phyloP scores from a whole-genome alignment of 2,329 filamentous ascomycete genomes.

The Pseudonectria foliicola region DNA sequence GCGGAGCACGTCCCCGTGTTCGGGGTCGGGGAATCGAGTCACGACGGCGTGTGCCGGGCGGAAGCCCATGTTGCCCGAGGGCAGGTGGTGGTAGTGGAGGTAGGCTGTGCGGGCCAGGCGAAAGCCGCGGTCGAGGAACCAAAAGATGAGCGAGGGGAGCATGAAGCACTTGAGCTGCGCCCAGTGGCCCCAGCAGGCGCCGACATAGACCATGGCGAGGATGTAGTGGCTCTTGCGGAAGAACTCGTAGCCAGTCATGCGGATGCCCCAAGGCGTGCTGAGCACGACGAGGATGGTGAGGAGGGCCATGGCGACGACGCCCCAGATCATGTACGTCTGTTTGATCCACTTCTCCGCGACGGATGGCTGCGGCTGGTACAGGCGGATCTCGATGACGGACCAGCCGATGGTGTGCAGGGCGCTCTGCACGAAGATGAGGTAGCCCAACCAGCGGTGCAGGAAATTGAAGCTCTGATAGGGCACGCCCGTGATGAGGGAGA shows the following conservation, averaged over 20 bases:
- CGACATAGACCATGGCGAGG: constrained; percentile 66
- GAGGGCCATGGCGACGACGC: constrained; percentile 59
- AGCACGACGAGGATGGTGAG: constrained; percentile 54
- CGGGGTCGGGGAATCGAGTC: constrained; percentile 43
- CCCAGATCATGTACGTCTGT: constrained; percentile 66
- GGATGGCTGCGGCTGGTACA: constrained; percentile 66
- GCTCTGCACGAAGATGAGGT: constrained; percentile 63
- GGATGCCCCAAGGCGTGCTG: constrained; percentile 50
- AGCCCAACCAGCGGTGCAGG: constrained; percentile 68
- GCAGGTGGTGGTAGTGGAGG: constrained; percentile 51
- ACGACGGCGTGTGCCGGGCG: constrained; percentile 40
- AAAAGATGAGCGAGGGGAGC: constrained; percentile 57
- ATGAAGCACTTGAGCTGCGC: constrained; percentile 59
- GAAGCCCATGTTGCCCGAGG: constrained; percentile 43
- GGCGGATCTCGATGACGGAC: constrained; percentile 56
- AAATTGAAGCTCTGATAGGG: constrained; percentile 75
- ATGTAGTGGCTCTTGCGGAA: constrained; percentile 71
- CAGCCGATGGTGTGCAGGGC: constrained; percentile 64
- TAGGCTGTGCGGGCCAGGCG: constrained; percentile 51
- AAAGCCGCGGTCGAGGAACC: constrained; percentile 55
- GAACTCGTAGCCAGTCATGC: constrained; percentile 65
- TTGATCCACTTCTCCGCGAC: constrained; percentile 50
- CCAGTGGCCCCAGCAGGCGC: constrained; percentile 73
- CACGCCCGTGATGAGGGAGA: constrained; percentile 63
- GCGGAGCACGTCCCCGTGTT: constrained; percentile 56